Evolutionary conservation across 192 early-diverging fungal species (phyloP).

Genomic region (Funneliformis mosseae): DNA sequence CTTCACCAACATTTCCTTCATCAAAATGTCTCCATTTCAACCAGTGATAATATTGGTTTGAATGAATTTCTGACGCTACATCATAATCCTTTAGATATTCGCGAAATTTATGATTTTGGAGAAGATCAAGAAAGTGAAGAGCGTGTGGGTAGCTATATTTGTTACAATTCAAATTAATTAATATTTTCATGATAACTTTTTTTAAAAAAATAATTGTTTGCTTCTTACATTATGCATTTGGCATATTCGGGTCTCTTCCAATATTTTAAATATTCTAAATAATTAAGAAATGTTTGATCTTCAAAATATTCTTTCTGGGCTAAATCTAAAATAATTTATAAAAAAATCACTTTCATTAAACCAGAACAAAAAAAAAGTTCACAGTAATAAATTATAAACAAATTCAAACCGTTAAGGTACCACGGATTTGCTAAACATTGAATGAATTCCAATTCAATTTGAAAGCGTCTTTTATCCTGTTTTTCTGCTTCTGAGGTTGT

Average conservation of each 20-base stretch:
- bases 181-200: neutral
- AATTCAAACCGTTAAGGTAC: slow-evolving; percentile 79
- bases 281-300: slow-evolving; percentile 84
- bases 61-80: slow-evolving; percentile 72
- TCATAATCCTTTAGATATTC: slow-evolving; percentile 72
- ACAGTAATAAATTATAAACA: neutral
- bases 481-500: neutral
- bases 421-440: slow-evolving; percentile 92
- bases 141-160: slow-evolving; percentile 80
- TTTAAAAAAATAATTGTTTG: neutral
- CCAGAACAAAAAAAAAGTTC: neutral
- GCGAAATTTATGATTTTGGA: slow-evolving; percentile 84
- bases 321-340: slow-evolving; percentile 54
- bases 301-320: slow-evolving; percentile 89
- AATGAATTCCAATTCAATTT: slow-evolving; percentile 94
- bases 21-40: slow-evolving; percentile 9
- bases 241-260: slow-evolving; percentile 91
- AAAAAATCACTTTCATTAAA: neutral
- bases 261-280: slow-evolving; percentile 89
- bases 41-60: slow-evolving; percentile 83
- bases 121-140: slow-evolving; percentile 80
- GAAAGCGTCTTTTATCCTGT: slow-evolving; percentile 57
- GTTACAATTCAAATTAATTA: neutral
- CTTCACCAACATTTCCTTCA: neutral
- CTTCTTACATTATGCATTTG: slow-evolving; percentile 75